These are phyloP conservation scores for Phytophthora ramorum DNA, from an alignment of 352 stramenopile genomes.

Conservation along the genomic window DNA sequence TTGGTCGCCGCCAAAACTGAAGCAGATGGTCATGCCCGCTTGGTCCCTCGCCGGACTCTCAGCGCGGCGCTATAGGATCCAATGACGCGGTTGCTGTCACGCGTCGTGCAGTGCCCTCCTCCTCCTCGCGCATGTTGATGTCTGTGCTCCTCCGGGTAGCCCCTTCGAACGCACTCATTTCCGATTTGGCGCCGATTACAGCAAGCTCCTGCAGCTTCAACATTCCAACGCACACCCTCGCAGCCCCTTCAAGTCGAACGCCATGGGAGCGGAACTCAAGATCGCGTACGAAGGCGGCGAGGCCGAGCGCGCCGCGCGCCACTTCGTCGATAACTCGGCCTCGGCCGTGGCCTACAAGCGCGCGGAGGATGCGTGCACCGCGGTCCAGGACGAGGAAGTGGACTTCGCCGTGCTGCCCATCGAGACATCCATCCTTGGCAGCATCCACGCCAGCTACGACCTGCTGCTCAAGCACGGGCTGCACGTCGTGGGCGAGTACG, in stretches of 20 bases:
- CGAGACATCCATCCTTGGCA: slow-evolving; percentile 96
- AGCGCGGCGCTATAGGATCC: background rate
- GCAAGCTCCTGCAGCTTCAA: slow-evolving; percentile 13
- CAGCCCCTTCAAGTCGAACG: slow-evolving; percentile 13
- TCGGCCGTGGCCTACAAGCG: slow-evolving; percentile 44
- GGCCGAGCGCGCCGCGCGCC: slow-evolving; percentile 70
- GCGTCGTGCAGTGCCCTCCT: background rate
- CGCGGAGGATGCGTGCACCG: slow-evolving; percentile 54
- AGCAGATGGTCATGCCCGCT: slow-evolving; percentile 11
- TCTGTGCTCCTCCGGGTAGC: too few relatives aligned
- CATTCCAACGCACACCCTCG: background rate
- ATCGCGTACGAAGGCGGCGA: slow-evolving; percentile 97
- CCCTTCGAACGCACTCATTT: slow-evolving; percentile 26
- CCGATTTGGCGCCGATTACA: slow-evolving; percentile 20
- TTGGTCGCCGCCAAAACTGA: slow-evolving; percentile 27
- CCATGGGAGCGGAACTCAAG: slow-evolving; percentile 66
- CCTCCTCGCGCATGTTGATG: background rate
- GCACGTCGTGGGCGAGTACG: slow-evolving; percentile 76
- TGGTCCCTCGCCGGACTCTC: too few relatives aligned
- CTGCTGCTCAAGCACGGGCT: slow-evolving; percentile 76
- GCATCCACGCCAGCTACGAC: slow-evolving; percentile 97
- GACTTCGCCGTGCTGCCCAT: slow-evolving; percentile 96
- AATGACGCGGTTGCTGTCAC: slow-evolving; percentile 7
- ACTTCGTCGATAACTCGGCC: slow-evolving; percentile 34
- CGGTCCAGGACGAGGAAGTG: slow-evolving; percentile 79